phyloP scores from a whole-genome alignment of 257 asterid species.

The Pogostemon cablin region DNA sequence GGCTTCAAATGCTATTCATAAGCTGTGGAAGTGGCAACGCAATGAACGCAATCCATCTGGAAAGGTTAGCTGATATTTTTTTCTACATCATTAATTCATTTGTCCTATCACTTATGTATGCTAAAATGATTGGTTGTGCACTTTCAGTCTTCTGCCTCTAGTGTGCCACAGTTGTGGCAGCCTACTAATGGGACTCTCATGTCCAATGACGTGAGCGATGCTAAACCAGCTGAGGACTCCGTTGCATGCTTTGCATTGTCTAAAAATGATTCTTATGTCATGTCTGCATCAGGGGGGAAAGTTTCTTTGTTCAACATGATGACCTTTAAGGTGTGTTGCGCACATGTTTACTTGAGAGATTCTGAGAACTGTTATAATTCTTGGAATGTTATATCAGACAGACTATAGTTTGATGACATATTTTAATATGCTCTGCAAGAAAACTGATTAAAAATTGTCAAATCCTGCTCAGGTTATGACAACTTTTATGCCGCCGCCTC shows the following conservation, averaged over 20 bases:
- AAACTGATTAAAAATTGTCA: slow-evolving; percentile 27
- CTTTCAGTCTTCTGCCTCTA: slow-evolving; percentile 80
- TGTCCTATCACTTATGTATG: not conserved
- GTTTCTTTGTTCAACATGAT: slow-evolving; percentile 98
- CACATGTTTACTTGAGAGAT: slow-evolving; percentile 17
- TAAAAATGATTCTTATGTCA: slow-evolving; percentile 97
- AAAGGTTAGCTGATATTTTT: slow-evolving; percentile 52
- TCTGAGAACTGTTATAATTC: slow-evolving; percentile 11
- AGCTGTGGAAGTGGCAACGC: slow-evolving; percentile 99
- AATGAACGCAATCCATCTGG: slow-evolving; percentile 91
- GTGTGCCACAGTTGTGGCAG: slow-evolving; percentile 92
- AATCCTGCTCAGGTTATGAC: slow-evolving; percentile 80
- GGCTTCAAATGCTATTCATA: slow-evolving; percentile 85
- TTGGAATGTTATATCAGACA: not conserved
- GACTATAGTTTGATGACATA: not conserved
- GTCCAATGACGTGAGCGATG: slow-evolving; percentile 83
- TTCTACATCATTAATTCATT: not conserved
- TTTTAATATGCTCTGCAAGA: slow-evolving; percentile 1
- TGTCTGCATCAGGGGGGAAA: slow-evolving; percentile 99
- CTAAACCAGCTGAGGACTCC: slow-evolving; percentile 76
- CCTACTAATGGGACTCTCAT: slow-evolving; percentile 83
- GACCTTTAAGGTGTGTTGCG: slow-evolving; percentile 81
- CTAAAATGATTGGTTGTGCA: slow-evolving; percentile 31
- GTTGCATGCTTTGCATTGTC: slow-evolving; percentile 94
- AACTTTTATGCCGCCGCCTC: slow-evolving; percentile 98